Base-by-base conservation (phyloP, 257 asterid species). In the Solanum rostratum region DNA sequence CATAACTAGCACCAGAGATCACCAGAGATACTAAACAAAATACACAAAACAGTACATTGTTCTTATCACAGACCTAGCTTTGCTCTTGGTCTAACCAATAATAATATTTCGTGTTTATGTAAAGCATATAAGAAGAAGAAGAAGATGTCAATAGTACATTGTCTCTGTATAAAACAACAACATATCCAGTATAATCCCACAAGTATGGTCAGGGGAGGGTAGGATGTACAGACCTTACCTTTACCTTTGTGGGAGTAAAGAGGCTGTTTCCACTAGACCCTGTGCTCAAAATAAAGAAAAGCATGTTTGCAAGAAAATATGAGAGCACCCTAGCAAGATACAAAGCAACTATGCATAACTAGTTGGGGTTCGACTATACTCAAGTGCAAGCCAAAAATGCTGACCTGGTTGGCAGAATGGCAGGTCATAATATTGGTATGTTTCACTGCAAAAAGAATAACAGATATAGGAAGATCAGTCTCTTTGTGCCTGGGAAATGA, bases 361-460 rank as follows among this genome's bases (percentile, higher is more conserved):
- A 74, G 60, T 4, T 16, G 24, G 43, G 43, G 9, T 2, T 2
- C 15, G 10, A 29, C 81, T 74, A 74, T 24, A 46, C 81, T 46
- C 60, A 74, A 69, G 73, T 83, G 80, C 79, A 52, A 87, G 86
- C 84, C 88, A 83, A 50, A 88, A 71, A 78, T 70, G 88, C 95
- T 88, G 83, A 96, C 99, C 99, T 96, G 97, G 97, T 83, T 15
- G 92, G 92, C 98, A 96, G 92, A 94, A 96, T 87, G 95, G 89
- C 90, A 96, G 84, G 90, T 93, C 92, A 88, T 94, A 96, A 88
- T 91, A 94, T 84, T 88, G 89, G 91, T 94, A 95, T 65, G 98
- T 95, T 89, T 96, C 98, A 84, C 98, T 96, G 98, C 98, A 96
- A 90, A 90, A 88, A 87, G 85, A 30, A 82, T 83, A 88, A 85